Evolutionary conservation across 495 filamentous ascomycete species (phyloP), one percentile per base, ranked within the genome.

Genomic region (Penicillium ochrochloron): DNA sequence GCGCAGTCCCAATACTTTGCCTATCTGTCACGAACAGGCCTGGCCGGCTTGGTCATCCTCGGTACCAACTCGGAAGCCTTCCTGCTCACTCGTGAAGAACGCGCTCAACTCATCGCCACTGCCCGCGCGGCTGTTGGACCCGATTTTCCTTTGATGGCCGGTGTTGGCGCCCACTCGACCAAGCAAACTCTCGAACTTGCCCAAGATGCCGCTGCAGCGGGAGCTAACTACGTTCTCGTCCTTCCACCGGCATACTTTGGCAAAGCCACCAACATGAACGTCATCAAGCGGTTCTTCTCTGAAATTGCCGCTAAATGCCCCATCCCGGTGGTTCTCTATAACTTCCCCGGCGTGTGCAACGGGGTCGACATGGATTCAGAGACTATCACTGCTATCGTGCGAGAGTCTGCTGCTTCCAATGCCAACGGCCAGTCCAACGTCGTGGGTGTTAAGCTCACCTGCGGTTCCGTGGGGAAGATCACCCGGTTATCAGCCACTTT

Each of bases 341-440:
- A 92, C 67, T 91, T 91, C 76, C 89, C 89, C 0, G 88, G 82
- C 5, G 88, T 91, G 14, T 89, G 87, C 72, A 91, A 91, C 63
- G 89, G 89, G 14, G 77, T 92, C 0, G 89, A 92, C 63, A 68
- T 91, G 34, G 86, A 89, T 66, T 89, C 85, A 2, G 86, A 86
- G 31, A 82, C 82, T 0, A 86, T 92, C 25, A 71, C 83, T 0
- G 70, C 73, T 5, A 81, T 92, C 19, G 75, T 75, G 19, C 70
- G 66, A 19, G 74, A 76, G 52, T 75, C 75, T 2, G 85, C 82
- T 0, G 72, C 74, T 8, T 58, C 69, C 15, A 79, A 86, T 48
- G 65, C 76, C 10, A 79, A 76, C 9, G 81, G 86, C 10, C 79
- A 67, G 27, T 75, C 75, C 5, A 86, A 86, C 52, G 82, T 86